These are phyloP conservation scores for Pestalotiopsis sp. DNA, from an alignment of 2,329 filamentous ascomycete species.

Conservation along the genomic window DNA sequence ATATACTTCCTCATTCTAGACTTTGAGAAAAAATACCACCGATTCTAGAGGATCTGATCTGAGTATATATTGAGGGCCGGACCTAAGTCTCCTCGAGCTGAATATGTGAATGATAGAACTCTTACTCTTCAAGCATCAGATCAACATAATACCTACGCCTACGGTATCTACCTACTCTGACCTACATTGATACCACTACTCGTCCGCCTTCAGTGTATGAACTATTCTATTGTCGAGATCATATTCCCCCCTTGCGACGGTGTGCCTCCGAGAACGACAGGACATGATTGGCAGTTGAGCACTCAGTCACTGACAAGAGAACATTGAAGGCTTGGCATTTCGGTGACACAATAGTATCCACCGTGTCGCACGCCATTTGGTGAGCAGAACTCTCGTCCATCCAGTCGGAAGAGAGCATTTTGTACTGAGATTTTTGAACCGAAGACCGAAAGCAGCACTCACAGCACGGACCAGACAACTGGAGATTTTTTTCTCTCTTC, in stretches of 20 bases:
- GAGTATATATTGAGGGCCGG: background rate
- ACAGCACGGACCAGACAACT: background rate
- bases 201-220: background rate
- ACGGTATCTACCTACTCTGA: background rate
- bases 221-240: background rate
- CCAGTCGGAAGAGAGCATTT: conserved; percentile 3
- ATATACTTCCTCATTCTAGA: background rate
- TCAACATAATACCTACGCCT: background rate
- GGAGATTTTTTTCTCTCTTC: background rate
- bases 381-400: background rate
- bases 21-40: background rate
- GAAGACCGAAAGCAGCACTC: background rate
- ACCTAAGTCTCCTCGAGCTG: background rate
- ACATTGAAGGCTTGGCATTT: background rate
- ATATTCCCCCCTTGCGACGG: background rate
- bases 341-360: conserved; percentile 4
- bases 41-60: background rate
- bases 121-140: background rate
- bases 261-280: conserved; percentile 2
- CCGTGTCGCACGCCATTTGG: background rate
- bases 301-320: background rate
- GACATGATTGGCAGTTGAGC: background rate
- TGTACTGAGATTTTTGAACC: background rate
- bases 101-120: background rate
- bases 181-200: background rate